Percentiles rank a stretch among this genome's conserved stretches.
These are phyloP conservation scores for Chaetomium sp. DNA, from an alignment of 2,329 filamentous ascomycete genomes.

Conservation along the genomic window DNA sequence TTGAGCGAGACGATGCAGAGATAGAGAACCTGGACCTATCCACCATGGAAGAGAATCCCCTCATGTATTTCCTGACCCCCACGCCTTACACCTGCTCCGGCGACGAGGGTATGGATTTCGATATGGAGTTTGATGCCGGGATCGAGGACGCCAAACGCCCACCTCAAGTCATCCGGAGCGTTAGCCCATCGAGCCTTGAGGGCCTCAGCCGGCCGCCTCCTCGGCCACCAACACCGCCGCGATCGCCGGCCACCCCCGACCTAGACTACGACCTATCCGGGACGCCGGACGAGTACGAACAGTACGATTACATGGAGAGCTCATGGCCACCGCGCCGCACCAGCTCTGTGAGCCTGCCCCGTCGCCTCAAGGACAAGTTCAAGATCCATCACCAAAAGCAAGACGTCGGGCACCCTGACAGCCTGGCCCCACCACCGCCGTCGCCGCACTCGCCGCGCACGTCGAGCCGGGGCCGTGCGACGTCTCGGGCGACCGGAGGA, in stretches of 20 bases:
- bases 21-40: conserved; percentile 46
- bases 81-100: conserved; percentile 44
- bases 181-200: conserved; percentile 59
- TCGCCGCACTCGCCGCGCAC: not conserved
- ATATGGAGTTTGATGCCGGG: conserved; percentile 57
- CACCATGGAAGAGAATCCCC: conserved; percentile 54
- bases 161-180: conserved; percentile 52
- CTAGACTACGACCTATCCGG: conserved; percentile 48
- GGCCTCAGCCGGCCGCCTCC: conserved; percentile 51
- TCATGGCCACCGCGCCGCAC: conserved; percentile 48
- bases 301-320: conserved; percentile 46
- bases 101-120: conserved; percentile 44
- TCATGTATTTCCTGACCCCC: conserved; percentile 60
- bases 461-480: conserved; percentile 21
- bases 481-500: not conserved
- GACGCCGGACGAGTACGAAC: conserved; percentile 48
- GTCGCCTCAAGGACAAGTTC: conserved; percentile 46
- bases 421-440: conserved; percentile 38
- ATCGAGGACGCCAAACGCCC: conserved; percentile 55
- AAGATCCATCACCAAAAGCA: conserved; percentile 37
- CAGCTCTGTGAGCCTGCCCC: conserved; percentile 42
- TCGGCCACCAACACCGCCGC: conserved; percentile 44
- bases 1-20: conserved; percentile 48
- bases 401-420: conserved; percentile 38
- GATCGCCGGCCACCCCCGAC: conserved; percentile 44